A percentile compares a stretch with the other conserved stretches of the same genome.
Conservation (phyloP, 2,329 filamentous ascomycete genomes). For the Annulohypoxylon truncatum region DNA sequence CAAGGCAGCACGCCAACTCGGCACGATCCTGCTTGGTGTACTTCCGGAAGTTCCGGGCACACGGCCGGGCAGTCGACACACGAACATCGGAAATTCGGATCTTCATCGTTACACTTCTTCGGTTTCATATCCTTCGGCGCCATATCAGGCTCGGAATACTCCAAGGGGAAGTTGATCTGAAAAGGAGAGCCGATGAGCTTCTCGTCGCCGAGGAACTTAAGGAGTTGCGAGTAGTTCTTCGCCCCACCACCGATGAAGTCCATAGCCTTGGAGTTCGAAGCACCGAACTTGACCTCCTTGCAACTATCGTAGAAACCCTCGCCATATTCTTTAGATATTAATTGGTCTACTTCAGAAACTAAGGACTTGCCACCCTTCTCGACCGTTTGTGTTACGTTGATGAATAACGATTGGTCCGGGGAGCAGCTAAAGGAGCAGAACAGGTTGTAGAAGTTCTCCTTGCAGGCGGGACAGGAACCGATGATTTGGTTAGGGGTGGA, state of each 20-base stretch:
- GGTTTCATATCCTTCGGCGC: conserved; percentile 75
- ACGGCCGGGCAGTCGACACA: conserved; percentile 92
- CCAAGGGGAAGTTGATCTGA: conserved; percentile 90
- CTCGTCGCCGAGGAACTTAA: conserved; percentile 94
- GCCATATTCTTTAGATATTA: conserved; percentile 86
- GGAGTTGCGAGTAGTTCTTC: conserved; percentile 85
- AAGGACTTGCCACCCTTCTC: conserved; percentile 66
- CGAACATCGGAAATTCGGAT: conserved; percentile 87
- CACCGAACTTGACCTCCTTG: conserved; percentile 98
- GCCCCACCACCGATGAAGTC: conserved; percentile 95
- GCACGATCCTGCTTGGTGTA: conserved; percentile 78
- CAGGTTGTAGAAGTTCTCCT: conserved; percentile 97
- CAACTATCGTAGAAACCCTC: conserved; percentile 94
- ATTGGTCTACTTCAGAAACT: conserved; percentile 91
- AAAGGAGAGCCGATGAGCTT: conserved; percentile 93
- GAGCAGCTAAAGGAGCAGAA: conserved; percentile 99
- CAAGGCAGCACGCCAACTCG: conserved; percentile 90
- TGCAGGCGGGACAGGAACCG: conserved; percentile 94
- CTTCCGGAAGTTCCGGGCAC: conserved; percentile 82
- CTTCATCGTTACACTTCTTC: conserved; percentile 90
- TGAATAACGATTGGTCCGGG: conserved; percentile 92
- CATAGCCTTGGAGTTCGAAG: conserved; percentile 93
- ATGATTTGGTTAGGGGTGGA: conserved; percentile 90
- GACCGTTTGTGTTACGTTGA: conserved; percentile 86
- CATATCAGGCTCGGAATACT: conserved; percentile 76